A percentile compares a stretch with the other conserved stretches of the same genome.
Conservation (phyloP, 768 basidiomycete species). For the Kwoniella mangroviensis region DNA sequence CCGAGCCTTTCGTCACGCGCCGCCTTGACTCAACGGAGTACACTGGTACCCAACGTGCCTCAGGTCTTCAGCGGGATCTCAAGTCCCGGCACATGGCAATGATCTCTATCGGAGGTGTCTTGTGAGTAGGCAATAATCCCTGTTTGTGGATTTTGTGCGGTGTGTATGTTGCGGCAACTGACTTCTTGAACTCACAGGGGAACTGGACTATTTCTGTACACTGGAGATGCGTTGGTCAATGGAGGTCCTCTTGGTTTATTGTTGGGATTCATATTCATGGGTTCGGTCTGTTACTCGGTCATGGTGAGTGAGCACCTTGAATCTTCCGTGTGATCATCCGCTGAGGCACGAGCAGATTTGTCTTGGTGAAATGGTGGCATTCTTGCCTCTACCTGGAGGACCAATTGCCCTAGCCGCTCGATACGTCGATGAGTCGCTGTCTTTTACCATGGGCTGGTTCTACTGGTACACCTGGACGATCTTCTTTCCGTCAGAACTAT, state of each 20-base stretch:
- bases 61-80: slow-evolving; percentile 4
- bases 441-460: slow-evolving; percentile 26
- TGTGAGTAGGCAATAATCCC: not conserved
- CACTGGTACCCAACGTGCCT: not conserved
- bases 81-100: slow-evolving; percentile 7
- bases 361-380: slow-evolving; percentile 34
- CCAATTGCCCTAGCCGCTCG: slow-evolving; percentile 15
- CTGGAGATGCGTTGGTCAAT: slow-evolving; percentile 54
- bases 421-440: slow-evolving; percentile 62
- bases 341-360: slow-evolving; percentile 13
- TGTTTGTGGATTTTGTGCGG: not conserved
- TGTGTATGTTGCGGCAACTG: not conserved
- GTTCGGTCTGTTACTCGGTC: slow-evolving; percentile 3
- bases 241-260: slow-evolving; percentile 51
- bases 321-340: not conserved
- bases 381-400: slow-evolving; percentile 11
- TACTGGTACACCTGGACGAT: slow-evolving; percentile 5
- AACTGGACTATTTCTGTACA: slow-evolving; percentile 67
- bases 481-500: slow-evolving; percentile 5
- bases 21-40: not conserved
- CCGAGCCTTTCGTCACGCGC: not conserved
- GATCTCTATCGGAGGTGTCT: slow-evolving; percentile 3
- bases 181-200: not conserved
- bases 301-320: not conserved
- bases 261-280: slow-evolving; percentile 41